Conservation (phyloP, 78 protist species). For the Guillardia theta region DNA sequence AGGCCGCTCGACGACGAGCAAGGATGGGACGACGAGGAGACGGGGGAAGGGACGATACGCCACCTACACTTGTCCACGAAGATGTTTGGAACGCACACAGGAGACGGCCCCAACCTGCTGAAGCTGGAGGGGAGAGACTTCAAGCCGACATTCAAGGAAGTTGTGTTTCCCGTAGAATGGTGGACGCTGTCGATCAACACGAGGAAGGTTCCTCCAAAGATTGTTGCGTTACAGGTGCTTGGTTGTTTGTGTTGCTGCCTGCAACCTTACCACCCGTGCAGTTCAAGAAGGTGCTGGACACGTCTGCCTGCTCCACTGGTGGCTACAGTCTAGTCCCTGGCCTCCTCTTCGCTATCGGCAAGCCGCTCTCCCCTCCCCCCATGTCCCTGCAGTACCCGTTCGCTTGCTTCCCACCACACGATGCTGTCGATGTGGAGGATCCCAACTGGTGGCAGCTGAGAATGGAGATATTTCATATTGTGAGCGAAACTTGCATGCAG, state of each 20-base stretch:
- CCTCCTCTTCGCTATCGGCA: background rate
- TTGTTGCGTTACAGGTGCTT: background rate
- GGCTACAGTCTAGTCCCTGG: background rate
- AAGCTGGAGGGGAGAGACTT: background rate
- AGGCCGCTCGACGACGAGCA: background rate
- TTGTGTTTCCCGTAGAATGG: background rate
- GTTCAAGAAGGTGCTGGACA: background rate
- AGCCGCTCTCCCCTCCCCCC: background rate
- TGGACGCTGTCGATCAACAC: background rate
- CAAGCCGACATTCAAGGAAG: background rate
- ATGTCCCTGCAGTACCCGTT: background rate
- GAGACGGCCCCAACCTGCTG: constrained; percentile 1
- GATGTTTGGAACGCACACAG: background rate
- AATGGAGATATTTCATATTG: background rate
- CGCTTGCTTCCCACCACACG: background rate
- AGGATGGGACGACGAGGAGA: background rate
- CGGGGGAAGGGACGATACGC: background rate
- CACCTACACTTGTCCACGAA: background rate
- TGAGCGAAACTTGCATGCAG: too few species aligned
- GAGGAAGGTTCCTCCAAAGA: background rate
- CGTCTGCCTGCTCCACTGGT: background rate
- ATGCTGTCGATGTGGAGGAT: background rate
- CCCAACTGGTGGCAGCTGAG: constrained; percentile 30
- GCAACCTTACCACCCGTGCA: background rate
- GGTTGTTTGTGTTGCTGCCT: background rate